Conservation (phyloP, 192 early-diverging fungal species). For the Coemansia sp. region DNA sequence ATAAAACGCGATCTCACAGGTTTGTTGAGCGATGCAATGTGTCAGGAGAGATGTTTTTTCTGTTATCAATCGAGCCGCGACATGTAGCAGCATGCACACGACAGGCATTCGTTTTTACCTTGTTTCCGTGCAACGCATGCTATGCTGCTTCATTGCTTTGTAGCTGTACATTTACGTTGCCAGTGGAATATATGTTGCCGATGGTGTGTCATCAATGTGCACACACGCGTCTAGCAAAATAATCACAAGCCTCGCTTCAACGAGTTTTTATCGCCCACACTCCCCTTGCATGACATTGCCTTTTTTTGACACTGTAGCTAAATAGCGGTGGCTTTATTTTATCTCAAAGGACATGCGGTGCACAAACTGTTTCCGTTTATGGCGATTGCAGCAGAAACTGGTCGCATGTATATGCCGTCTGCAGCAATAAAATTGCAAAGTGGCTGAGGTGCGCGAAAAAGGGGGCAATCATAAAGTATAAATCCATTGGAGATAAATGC, state of each 20-base stretch:
- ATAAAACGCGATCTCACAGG: not conserved
- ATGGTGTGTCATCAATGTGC: conserved; percentile 1
- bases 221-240: not conserved
- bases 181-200: not conserved
- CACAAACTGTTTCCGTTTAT: not conserved
- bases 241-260: not conserved
- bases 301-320: conserved; percentile 1
- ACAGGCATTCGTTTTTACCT: too few species aligned
- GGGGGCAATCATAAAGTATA: not conserved
- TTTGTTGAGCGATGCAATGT: not conserved
- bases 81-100: too few species aligned
- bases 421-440: not conserved
- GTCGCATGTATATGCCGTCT: not conserved
- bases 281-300: not conserved
- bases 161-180: not conserved
- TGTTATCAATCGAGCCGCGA: not conserved
- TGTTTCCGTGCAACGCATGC: not conserved
- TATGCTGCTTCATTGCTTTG: conserved; percentile 1
- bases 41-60: not conserved
- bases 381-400: not conserved
- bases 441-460: not conserved
- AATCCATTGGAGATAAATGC: not conserved
- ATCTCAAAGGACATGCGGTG: not conserved
- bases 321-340: conserved; percentile 1
- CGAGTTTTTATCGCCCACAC: not conserved